Conservation (phyloP, 2,329 filamentous ascomycete genomes). For the Diaporthe amygdali region DNA sequence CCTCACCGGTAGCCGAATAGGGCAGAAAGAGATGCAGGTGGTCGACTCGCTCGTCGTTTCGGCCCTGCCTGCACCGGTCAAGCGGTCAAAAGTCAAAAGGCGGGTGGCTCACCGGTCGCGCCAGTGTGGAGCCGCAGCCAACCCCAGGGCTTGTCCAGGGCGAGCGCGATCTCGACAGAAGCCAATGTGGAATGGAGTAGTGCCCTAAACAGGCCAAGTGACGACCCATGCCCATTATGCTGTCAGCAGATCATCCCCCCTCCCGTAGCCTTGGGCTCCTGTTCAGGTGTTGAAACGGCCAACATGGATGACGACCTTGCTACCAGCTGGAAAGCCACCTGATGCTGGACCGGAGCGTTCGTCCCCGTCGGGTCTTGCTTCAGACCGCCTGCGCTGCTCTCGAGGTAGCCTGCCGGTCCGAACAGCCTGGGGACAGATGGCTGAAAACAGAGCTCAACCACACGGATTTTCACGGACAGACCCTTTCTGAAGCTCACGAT, state of each 20-base stretch:
- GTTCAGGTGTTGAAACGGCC: neutral
- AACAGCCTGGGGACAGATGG: neutral
- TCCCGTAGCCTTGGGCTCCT: neutral
- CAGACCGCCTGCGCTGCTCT: neutral
- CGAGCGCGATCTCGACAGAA: neutral
- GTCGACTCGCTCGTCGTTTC: neutral
- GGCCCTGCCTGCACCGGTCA: constrained; percentile 6
- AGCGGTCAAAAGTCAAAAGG: constrained; percentile 10
- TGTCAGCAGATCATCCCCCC: constrained; percentile 6
- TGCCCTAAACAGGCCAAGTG: neutral
- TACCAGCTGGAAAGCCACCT: neutral
- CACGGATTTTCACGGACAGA: neutral
- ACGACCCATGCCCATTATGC: neutral
- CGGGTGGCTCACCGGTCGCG: neutral
- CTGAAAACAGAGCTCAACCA: neutral
- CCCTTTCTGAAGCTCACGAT: neutral
- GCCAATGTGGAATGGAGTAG: neutral
- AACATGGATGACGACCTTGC: neutral
- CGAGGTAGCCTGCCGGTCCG: neutral
- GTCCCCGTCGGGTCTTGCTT: neutral
- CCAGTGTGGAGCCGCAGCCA: constrained; percentile 1
- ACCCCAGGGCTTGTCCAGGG: neutral
- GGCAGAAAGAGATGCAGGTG: neutral
- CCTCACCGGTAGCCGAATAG: neutral
- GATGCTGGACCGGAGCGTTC: neutral